phyloP scores from a whole-genome alignment of 768 basidiomycete species.

The Leccinellum rugosiceps region DNA sequence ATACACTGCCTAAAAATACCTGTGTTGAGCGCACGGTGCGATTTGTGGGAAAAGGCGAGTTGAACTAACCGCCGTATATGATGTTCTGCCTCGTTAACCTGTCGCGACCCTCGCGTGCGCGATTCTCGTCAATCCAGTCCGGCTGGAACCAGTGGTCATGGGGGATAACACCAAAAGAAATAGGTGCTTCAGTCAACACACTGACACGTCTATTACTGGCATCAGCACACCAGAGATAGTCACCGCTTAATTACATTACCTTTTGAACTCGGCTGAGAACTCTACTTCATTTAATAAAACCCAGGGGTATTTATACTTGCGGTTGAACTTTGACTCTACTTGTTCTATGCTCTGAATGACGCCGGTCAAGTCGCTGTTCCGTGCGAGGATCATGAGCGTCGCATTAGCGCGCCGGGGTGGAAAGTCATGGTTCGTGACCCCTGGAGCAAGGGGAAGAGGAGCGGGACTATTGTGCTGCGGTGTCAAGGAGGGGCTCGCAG shows the following conservation, averaged over 20 bases:
- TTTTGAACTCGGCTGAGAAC: constrained; percentile 54
- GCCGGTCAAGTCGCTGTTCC: constrained; percentile 44
- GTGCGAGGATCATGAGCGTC: constrained; percentile 53
- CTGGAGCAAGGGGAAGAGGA: constrained; percentile 4
- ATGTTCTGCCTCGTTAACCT: constrained; percentile 48
- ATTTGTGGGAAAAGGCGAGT: background rate
- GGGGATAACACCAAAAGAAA: constrained; percentile 57
- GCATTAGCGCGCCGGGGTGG: constrained; percentile 46
- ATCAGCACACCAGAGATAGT: constrained; percentile 12
- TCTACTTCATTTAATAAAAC: constrained; percentile 62
- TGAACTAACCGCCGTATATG: constrained; percentile 46
- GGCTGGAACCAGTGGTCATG: constrained; percentile 69
- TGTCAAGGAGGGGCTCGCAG: background rate
- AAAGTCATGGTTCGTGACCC: background rate
- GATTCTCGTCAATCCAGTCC: constrained; percentile 66
- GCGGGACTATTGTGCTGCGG: background rate
- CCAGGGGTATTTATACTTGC: constrained; percentile 56
- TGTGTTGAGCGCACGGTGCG: background rate
- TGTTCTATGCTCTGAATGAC: constrained; percentile 49
- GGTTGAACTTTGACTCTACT: constrained; percentile 59
- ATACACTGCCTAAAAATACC: constrained; percentile 37
- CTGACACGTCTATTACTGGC: constrained; percentile 35
- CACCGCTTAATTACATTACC: constrained; percentile 28
- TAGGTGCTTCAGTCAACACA: constrained; percentile 39
- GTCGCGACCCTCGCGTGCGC: constrained; percentile 49